Evolutionary conservation across 2,329 filamentous ascomycete genomes (phyloP), one percentile per base, ranked within the genome.

Genomic region (Ophiostoma australiae): DNA sequence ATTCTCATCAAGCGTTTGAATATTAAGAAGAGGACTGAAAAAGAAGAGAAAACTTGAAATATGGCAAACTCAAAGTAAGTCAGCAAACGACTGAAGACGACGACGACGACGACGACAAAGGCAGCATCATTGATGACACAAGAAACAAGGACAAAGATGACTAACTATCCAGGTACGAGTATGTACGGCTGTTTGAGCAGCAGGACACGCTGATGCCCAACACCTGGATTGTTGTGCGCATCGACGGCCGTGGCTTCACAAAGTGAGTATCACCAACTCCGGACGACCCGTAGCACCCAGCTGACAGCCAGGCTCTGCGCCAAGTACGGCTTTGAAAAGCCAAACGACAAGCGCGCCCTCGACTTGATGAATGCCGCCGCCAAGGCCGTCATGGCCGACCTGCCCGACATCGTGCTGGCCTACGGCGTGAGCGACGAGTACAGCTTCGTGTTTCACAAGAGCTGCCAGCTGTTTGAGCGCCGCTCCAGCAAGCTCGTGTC

Each of bases 391-490:
- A 88, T 97, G 81, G 87, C 86, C 73, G 91, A 96, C 69, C 81
- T 98, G 33, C 89, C 93, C 4, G 94, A 98, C 76, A 88, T 97
- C 74, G 88, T 90, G 7, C 86, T 98, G 73, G 94, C 91, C 0
- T 99, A 98, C 76, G 95, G 95, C 1, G 89, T 97, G 75, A 97
- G 93, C 79, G 95, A 99, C 78, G 95, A 99, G 79, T 98, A 91
- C 73, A 95, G 92, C 79, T 97, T 97, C 76, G 89, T 97, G 58
- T 93, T 97, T 74, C 91, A 96, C 78, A 94, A 94, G 78, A 86
- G 87, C 44, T 92, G 89, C 76, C 85, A 85, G 65, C 83, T 99
- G 6, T 99, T 98, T 76, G 94, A 98, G 76, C 87, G 95, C 72
- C 87, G 95, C 74, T 87, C 88, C 75, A 96, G 92, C 79, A 99